phyloP scores from a whole-genome alignment of 2,329 filamentous ascomycete species.

The Fusarium ambrosium region DNA sequence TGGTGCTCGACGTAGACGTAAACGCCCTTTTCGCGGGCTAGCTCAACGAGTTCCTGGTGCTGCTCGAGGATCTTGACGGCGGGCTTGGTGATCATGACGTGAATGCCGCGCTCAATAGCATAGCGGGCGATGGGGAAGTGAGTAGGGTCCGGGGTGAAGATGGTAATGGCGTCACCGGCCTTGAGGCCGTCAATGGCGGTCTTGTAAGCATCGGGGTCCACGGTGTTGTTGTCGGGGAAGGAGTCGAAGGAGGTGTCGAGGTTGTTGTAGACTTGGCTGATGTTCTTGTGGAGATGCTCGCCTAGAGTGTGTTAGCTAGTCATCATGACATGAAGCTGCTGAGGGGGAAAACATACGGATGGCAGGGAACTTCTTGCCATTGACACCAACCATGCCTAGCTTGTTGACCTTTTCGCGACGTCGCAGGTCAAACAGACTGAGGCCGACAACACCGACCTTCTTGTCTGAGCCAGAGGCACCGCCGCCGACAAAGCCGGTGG shows the following conservation, averaged over 20 bases:
- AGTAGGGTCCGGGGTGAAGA: conserved; percentile 95
- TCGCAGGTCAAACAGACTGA: conserved; percentile 90
- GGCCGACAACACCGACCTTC: conserved; percentile 92
- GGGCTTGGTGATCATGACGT: conserved; percentile 95
- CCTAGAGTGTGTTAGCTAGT: conserved; percentile 61
- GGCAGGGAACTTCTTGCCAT: conserved; percentile 89
- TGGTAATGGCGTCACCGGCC: conserved; percentile 90
- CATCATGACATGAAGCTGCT: not conserved
- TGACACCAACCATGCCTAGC: conserved; percentile 90
- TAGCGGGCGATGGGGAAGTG: conserved; percentile 94
- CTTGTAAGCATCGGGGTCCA: conserved; percentile 89
- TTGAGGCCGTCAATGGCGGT: conserved; percentile 85
- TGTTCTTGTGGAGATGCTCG: conserved; percentile 88
- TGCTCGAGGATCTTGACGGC: conserved; percentile 87
- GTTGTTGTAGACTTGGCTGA: conserved; percentile 87
- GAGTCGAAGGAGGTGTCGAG: conserved; percentile 89
- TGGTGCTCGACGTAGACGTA: conserved; percentile 97
- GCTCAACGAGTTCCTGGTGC: conserved; percentile 81
- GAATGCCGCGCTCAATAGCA: conserved; percentile 87
- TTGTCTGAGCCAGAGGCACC: conserved; percentile 91
- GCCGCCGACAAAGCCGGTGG: conserved; percentile 90
- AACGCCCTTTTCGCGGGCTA: conserved; percentile 79
- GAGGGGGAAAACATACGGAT: conserved; percentile 73
- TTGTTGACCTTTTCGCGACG: conserved; percentile 89
- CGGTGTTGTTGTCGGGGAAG: conserved; percentile 79